phyloP scores from a whole-genome alignment of 2,329 filamentous ascomycete species.

The Aureobasidium sp. region DNA sequence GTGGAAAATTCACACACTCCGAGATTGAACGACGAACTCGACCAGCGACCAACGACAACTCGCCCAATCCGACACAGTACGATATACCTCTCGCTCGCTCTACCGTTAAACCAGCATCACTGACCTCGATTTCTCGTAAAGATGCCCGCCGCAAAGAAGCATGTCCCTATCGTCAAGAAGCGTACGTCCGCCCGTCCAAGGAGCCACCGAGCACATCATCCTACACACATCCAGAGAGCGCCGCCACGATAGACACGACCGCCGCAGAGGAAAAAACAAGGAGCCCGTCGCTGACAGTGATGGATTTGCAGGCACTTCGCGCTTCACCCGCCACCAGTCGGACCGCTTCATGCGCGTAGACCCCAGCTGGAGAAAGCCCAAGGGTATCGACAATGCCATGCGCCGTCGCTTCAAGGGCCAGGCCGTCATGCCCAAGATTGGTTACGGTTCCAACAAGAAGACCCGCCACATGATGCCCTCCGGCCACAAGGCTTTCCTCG shows the following conservation, averaged over 20 bases:
- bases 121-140: conserved; percentile 29
- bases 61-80: conserved; percentile 16
- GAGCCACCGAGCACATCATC: neutral
- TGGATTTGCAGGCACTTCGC: conserved; percentile 66
- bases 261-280: neutral
- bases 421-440: conserved; percentile 98
- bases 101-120: neutral
- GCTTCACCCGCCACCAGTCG: conserved; percentile 95
- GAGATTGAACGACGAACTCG: conserved; percentile 1
- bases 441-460: conserved; percentile 99
- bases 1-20: conserved; percentile 6
- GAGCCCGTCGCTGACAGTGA: conserved; percentile 24
- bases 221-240: neutral
- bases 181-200: conserved; percentile 65
- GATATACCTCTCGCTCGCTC: neutral
- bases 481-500: conserved; percentile 99
- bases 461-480: conserved; percentile 98
- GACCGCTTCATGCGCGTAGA: conserved; percentile 92
- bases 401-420: conserved; percentile 95
- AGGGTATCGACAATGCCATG: conserved; percentile 99
- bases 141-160: conserved; percentile 99
- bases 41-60: conserved; percentile 15
- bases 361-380: conserved; percentile 95
- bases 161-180: conserved; percentile 99
- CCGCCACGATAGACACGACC: neutral